Evolutionary conservation across 2,329 filamentous ascomycete species (phyloP).

Genomic region (Coniochaeta sp.): DNA sequence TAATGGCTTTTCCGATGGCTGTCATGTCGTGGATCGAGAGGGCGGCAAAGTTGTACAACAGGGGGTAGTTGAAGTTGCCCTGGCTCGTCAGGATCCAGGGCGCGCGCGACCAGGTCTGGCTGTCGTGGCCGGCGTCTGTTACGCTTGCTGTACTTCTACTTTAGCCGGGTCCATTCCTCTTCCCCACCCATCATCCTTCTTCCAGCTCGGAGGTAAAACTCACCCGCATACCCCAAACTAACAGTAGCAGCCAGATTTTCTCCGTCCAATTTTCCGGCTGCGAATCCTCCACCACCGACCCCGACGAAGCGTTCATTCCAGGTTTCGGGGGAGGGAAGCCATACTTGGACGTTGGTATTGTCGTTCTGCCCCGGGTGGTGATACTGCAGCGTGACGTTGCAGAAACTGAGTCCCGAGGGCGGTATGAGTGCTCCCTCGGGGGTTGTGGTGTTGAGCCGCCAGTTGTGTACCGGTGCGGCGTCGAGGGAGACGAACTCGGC

Average conservation of each 20-base stretch:
- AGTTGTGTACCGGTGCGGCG: background rate
- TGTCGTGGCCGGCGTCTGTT: background rate
- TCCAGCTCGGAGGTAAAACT: background rate
- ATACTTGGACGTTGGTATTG: conserved; percentile 24
- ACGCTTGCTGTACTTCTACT: background rate
- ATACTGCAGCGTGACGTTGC: conserved; percentile 34
- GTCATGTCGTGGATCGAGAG: conserved; percentile 13
- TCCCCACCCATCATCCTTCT: background rate
- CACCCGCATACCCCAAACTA: background rate
- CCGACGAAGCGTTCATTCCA: conserved; percentile 31
- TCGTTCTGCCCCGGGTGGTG: conserved; percentile 33
- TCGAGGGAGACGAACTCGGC: background rate
- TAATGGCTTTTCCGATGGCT: conserved; percentile 2
- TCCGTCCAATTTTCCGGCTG: conserved; percentile 13
- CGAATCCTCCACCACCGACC: conserved; percentile 27
- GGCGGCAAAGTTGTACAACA: conserved; percentile 3
- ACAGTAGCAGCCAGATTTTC: background rate
- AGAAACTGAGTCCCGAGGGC: conserved; percentile 18
- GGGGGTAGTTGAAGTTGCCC: background rate
- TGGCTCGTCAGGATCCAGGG: background rate
- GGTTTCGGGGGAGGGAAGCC: conserved; percentile 21
- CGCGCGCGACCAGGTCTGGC: no score
- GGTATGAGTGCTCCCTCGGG: background rate
- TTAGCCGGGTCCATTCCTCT: no score
- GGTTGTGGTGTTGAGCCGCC: background rate